These are phyloP conservation scores for Lasiodiplodia sp. DNA, from an alignment of 2,329 filamentous ascomycete genomes.

Conservation along the genomic window DNA sequence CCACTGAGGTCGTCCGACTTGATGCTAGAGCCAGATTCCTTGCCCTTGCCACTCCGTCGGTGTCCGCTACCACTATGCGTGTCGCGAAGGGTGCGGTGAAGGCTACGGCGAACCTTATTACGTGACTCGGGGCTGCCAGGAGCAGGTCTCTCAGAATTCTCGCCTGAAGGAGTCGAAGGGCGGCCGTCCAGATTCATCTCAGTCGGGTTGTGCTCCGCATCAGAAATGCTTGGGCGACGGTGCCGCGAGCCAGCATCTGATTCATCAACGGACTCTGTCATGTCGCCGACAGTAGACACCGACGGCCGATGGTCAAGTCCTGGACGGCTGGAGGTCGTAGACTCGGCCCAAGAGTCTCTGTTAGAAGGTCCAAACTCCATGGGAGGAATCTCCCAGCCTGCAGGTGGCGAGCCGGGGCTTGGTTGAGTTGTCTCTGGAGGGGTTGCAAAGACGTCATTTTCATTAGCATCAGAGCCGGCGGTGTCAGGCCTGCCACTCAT, in stretches of 20 bases:
- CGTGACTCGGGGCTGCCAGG: conserved; percentile 60
- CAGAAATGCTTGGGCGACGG: conserved; percentile 37
- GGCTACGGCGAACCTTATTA: conserved; percentile 79
- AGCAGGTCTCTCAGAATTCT: conserved; percentile 33
- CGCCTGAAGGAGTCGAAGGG: conserved; percentile 38
- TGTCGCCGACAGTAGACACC: conserved; percentile 43
- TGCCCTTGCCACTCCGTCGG: conserved; percentile 78
- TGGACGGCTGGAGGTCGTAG: conserved; percentile 31
- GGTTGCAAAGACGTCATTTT: conserved; percentile 53
- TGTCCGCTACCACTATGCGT: conserved; percentile 67
- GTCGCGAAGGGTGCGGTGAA: conserved; percentile 90
- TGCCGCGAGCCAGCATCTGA: conserved; percentile 43
- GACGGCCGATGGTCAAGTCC: conserved; percentile 40
- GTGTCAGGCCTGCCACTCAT: conserved; percentile 38
- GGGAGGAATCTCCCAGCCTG: conserved; percentile 41
- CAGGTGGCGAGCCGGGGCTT: conserved; percentile 43
- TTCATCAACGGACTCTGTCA: conserved; percentile 38
- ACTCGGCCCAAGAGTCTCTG: conserved; percentile 11
- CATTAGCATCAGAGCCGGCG: conserved; percentile 37
- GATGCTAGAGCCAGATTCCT: conserved; percentile 71
- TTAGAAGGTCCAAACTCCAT: conserved; percentile 42
- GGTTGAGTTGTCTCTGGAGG: conserved; percentile 53
- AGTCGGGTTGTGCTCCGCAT: conserved; percentile 17
- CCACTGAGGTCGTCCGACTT: conserved; percentile 42
- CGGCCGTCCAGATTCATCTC: conserved; percentile 27